Percentiles rank a stretch among this genome's conserved stretches.
Conservation (phyloP, 768 basidiomycete genomes). For the Termitomyces titanicus region DNA sequence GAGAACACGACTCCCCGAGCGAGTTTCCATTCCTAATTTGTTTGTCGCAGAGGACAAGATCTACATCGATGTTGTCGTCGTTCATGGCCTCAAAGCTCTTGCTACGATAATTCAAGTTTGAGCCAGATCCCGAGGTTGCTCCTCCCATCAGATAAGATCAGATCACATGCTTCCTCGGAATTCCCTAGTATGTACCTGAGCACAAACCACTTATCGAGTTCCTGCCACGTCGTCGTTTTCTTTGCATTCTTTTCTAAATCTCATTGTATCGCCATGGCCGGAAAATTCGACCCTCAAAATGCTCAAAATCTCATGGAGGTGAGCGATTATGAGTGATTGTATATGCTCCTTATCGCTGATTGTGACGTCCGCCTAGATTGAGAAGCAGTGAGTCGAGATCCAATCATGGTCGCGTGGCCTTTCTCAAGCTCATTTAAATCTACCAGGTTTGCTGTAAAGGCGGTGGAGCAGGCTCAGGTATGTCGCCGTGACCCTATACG, state of each 20-base stretch:
- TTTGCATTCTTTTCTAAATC: not conserved
- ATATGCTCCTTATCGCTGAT: not conserved
- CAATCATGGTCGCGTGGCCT: not conserved
- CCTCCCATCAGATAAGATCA: slow-evolving; percentile 1
- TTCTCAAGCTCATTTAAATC: not conserved
- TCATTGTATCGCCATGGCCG: slow-evolving; percentile 12
- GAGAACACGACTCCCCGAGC: too few species aligned
- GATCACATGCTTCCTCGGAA: slow-evolving; percentile 10
- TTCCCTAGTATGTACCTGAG: not conserved
- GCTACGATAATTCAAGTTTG: too few species aligned
- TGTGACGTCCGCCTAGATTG: slow-evolving; percentile 57
- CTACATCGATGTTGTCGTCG: too few species aligned
- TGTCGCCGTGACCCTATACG: slow-evolving; percentile 18
- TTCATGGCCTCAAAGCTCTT: too few species aligned
- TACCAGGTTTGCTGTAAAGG: slow-evolving; percentile 85
- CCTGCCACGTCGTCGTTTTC: slow-evolving; percentile 16
- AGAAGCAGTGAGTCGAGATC: slow-evolving; percentile 74
- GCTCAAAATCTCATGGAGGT: slow-evolving; percentile 94
- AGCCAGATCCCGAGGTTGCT: too few species aligned
- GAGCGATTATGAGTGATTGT: slow-evolving; percentile 20
- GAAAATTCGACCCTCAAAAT: slow-evolving; percentile 79
- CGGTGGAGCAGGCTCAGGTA: slow-evolving; percentile 95
- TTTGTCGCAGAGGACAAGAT: too few species aligned
- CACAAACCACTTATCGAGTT: not conserved
- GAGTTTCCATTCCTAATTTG: too few species aligned